Conservation (phyloP, 2,329 filamentous ascomycete genomes). For the Alternaria angustiovoidea region DNA sequence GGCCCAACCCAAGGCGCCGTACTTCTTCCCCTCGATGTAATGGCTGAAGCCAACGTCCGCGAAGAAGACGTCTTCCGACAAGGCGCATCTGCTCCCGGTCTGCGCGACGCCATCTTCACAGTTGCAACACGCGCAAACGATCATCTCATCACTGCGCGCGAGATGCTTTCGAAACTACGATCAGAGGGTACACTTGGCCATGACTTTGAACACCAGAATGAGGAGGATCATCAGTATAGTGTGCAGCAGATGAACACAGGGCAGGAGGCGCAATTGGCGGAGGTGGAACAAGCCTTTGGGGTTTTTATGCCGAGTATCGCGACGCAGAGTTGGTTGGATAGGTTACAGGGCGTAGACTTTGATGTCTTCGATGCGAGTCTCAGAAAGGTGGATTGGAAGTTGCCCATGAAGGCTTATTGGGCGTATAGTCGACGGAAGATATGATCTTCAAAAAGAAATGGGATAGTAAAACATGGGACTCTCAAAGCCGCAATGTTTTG, state of each 20-base stretch:
- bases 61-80: constrained; percentile 90
- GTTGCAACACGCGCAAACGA: constrained; percentile 95
- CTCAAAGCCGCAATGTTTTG: not conserved
- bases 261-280: constrained; percentile 54
- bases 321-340: constrained; percentile 79
- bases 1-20: constrained; percentile 68
- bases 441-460: constrained; percentile 1
- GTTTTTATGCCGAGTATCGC: constrained; percentile 82
- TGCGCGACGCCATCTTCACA: constrained; percentile 88
- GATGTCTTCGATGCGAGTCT: constrained; percentile 75
- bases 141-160: constrained; percentile 89
- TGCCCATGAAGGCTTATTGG: constrained; percentile 81
- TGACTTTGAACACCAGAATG: constrained; percentile 85
- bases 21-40: constrained; percentile 85
- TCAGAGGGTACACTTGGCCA: constrained; percentile 79
- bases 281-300: constrained; percentile 75
- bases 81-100: constrained; percentile 78
- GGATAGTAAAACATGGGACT: not conserved
- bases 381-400: constrained; percentile 76
- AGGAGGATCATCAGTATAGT: constrained; percentile 70
- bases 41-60: constrained; percentile 80
- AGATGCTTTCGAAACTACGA: constrained; percentile 85
- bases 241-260: constrained; percentile 45
- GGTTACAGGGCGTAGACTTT: constrained; percentile 82
- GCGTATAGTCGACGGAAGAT: constrained; percentile 64